phyloP scores from a whole-genome alignment of 1,284 basidiomycete genomes.

The Sporisorium exsertum region DNA sequence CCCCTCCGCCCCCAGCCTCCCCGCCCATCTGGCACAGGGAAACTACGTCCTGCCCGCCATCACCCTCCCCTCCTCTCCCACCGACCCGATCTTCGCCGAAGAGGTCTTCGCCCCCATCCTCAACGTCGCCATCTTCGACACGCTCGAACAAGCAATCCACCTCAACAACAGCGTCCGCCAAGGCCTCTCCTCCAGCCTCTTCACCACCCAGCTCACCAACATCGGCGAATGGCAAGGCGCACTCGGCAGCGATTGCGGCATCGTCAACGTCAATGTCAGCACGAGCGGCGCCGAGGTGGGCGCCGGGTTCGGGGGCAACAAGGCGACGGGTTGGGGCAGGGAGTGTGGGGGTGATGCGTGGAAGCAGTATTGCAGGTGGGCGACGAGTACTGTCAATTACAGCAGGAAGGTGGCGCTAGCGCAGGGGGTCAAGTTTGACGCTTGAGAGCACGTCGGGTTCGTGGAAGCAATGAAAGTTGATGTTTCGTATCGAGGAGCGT shows the following conservation, averaged over 20 bases:
- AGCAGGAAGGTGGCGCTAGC: conserved; percentile 87
- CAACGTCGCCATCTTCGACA: conserved; percentile 87
- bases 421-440: conserved; percentile 85
- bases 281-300: conserved; percentile 95
- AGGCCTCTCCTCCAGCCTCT: conserved; percentile 87
- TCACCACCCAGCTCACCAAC: conserved; percentile 74
- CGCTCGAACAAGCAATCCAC: conserved; percentile 87
- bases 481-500: background rate
- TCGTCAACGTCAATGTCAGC: conserved; percentile 74
- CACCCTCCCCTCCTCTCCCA: conserved; percentile 76
- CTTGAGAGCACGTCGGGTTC: too few relatives aligned
- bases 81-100: conserved; percentile 78
- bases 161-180: conserved; percentile 94
- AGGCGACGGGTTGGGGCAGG: conserved; percentile 85
- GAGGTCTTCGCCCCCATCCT: conserved; percentile 90
- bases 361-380: conserved; percentile 78
- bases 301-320: conserved; percentile 91
- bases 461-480: background rate
- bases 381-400: conserved; percentile 92
- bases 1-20: conserved; percentile 70
- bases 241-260: conserved; percentile 55
- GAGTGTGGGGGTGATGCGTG: conserved; percentile 96
- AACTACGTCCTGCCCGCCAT: conserved; percentile 91
- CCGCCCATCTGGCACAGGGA: conserved; percentile 71
- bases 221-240: conserved; percentile 56